Base-by-base conservation (phyloP, 805 yeast genomes). In the Metschnikowia koreensis region DNA sequence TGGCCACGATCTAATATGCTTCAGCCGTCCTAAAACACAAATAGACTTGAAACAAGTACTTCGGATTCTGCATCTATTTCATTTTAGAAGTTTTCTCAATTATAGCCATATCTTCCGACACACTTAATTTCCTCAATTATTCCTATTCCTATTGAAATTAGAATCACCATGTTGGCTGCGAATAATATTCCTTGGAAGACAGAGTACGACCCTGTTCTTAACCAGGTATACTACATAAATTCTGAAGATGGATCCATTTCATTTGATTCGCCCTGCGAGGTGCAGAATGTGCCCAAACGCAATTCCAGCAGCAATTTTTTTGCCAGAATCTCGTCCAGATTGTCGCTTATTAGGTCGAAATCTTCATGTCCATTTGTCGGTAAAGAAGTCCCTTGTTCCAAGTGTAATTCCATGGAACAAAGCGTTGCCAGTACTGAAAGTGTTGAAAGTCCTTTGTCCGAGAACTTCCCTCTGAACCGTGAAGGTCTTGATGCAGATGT, bases 181-280 rank as follows among this genome's bases (percentile, higher is more conserved):
- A 26, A 38, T 13, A 26, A 27, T 16, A 8, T 26, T 33, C 8
- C 42, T 6, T 58, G 60, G 59, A 47, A 47, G 44, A 48, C 61
- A 16, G 56, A 56, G 22, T 59, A 40, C 46, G 62, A 59, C 46
- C 42, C 54, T 11, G 40, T 50, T 28, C 54, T 59, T 27, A 52
- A 57, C 43, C 61, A 57, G 37, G 55, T 51, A 17, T 59, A 57
- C 50, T 59, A 53, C 29, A 41, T 53, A 37, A 47, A 55, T 50
- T 36, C 54, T 7, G 46, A 43, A n/a, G 57, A 53, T 46, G 61
- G 61, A 9, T 27, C 53, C 28, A 43, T 57, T n/a, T 44, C 56
- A 15, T 59, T 59, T 26, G 62, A 59, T 40, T 51, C 52, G 39
- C 62, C 62, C n/a, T 55, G 57, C 42, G 61, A 59, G 41, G 62